phyloP scores from a whole-genome alignment of 2,329 filamentous ascomycete species.

The Fusarium virguliforme region DNA sequence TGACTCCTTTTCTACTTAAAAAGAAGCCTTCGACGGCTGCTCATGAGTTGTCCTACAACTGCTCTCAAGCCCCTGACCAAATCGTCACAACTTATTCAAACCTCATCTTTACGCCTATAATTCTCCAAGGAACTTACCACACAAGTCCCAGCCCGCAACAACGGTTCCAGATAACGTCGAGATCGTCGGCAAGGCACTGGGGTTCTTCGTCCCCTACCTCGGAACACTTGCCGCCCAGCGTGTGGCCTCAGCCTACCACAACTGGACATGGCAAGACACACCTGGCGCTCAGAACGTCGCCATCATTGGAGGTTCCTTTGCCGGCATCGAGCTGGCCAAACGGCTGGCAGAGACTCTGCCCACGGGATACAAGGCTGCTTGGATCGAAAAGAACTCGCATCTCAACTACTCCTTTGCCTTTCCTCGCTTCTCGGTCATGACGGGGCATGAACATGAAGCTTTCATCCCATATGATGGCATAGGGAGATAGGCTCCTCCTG shows the following conservation, averaged over 20 bases:
- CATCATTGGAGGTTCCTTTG: slow-evolving; percentile 27
- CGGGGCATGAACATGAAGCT: slow-evolving; percentile 14
- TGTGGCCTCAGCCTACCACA: background rate
- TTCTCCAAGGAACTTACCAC: background rate
- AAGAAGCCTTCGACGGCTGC: too few relatives aligned
- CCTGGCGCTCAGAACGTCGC: slow-evolving; percentile 9
- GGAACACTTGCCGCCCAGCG: background rate
- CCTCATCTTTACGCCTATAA: background rate
- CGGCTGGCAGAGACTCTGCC: slow-evolving; percentile 10
- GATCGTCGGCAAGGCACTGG: background rate
- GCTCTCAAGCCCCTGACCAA: too few relatives aligned
- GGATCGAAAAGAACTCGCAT: slow-evolving; percentile 27
- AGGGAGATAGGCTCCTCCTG: background rate
- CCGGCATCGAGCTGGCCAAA: slow-evolving; percentile 5
- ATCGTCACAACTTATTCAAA: background rate
- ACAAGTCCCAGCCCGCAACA: background rate
- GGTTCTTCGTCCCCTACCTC: background rate
- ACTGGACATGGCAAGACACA: slow-evolving; percentile 1
- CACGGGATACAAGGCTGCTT: slow-evolving; percentile 10
- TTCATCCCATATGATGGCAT: slow-evolving; percentile 27
- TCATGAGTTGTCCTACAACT: background rate
- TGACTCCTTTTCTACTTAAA: background rate
- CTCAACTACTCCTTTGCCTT: slow-evolving; percentile 26
- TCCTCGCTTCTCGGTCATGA: slow-evolving; percentile 25
- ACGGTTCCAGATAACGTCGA: background rate